These are phyloP conservation scores for Pleurotus pulmonarius DNA, from an alignment of 768 basidiomycete species.

Conservation along the genomic window DNA sequence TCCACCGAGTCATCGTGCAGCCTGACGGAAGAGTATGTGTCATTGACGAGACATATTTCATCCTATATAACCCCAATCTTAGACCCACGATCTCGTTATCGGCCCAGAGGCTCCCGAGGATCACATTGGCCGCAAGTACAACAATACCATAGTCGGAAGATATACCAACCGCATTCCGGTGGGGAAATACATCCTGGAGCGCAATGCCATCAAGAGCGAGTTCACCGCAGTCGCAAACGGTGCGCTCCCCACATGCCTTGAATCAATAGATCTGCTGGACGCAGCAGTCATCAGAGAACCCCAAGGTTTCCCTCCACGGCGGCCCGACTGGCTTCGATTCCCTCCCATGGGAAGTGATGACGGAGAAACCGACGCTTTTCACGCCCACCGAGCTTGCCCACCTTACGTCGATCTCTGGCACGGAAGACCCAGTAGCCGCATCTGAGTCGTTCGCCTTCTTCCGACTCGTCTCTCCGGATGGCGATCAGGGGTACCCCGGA, in stretches of 20 bases:
- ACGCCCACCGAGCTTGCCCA: constrained; percentile 47
- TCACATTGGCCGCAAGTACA: constrained; percentile 62
- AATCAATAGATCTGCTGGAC: not conserved
- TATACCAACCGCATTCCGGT: constrained; percentile 72
- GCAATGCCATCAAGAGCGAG: constrained; percentile 45
- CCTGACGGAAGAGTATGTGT: constrained; percentile 55
- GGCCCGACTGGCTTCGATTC: constrained; percentile 66
- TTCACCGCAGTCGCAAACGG: constrained; percentile 44
- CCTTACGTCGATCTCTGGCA: constrained; percentile 26
- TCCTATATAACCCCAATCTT: constrained; percentile 6
- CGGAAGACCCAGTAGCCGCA: constrained; percentile 6
- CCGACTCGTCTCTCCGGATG: constrained; percentile 52
- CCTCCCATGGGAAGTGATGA: constrained; percentile 46
- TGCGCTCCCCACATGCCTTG: constrained; percentile 13
- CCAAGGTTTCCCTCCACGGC: constrained; percentile 66
- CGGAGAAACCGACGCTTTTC: constrained; percentile 47
- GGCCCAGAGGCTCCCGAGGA: constrained; percentile 63
- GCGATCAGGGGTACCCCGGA: constrained; percentile 72
- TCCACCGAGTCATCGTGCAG: constrained; percentile 66
- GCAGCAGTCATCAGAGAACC: constrained; percentile 31
- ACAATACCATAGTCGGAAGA: constrained; percentile 68
- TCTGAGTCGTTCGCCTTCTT: constrained; percentile 45
- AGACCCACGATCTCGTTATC: constrained; percentile 77
- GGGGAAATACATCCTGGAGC: constrained; percentile 48
- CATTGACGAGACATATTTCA: not conserved